phyloP scores from a whole-genome alignment of 169 alveolate genomes.

The Toxoplasma gondii region DNA sequence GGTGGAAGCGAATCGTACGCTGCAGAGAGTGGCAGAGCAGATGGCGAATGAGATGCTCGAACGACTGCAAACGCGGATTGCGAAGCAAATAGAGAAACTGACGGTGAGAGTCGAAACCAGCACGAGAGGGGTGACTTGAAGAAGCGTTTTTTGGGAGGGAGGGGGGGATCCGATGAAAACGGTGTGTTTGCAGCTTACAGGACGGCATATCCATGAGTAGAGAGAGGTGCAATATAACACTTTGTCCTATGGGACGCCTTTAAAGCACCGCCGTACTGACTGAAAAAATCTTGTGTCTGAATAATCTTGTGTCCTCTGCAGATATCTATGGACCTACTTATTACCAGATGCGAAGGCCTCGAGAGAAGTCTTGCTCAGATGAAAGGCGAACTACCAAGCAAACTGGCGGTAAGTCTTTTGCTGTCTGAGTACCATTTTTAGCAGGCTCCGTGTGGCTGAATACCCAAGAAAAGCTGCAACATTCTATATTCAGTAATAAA shows the following conservation, averaged over 20 bases:
- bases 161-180: too few relatives aligned
- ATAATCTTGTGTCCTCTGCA: background rate
- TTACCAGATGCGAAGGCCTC: constrained; percentile 69
- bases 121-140: too few relatives aligned
- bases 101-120: constrained; percentile 40
- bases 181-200: too few relatives aligned
- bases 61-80: constrained; percentile 65
- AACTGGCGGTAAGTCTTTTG: constrained; percentile 62
- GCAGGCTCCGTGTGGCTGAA: background rate
- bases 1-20: constrained; percentile 67
- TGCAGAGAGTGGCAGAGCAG: constrained; percentile 69
- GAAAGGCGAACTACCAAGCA: constrained; percentile 70
- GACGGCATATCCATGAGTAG: too few relatives aligned
- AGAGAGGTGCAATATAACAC: too few relatives aligned
- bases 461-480: background rate
- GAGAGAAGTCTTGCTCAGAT: constrained; percentile 69
- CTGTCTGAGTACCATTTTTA: background rate
- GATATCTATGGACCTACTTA: constrained; percentile 61
- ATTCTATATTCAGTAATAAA: background rate
- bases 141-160: too few relatives aligned
- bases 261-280: too few relatives aligned
- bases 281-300: too few relatives aligned
- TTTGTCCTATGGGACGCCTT: too few relatives aligned
- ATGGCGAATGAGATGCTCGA: constrained; percentile 72
- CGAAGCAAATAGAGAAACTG: constrained; percentile 63